Conservation (phyloP, 805 yeast genomes). For the Kuraishia piskuri region DNA sequence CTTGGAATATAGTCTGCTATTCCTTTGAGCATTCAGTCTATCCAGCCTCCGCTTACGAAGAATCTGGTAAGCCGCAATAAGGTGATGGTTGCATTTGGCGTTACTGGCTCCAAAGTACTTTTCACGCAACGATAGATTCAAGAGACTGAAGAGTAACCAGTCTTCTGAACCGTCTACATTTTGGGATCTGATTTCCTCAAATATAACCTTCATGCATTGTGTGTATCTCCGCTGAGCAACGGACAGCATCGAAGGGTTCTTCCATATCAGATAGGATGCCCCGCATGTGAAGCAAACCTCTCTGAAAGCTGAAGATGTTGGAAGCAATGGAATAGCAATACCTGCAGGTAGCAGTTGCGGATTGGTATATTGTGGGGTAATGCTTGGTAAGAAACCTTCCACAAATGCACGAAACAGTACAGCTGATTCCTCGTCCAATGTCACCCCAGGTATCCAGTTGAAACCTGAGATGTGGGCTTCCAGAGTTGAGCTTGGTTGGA, state of each 20-base stretch:
- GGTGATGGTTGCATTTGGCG: slow-evolving; percentile 21
- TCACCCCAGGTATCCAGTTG: slow-evolving; percentile 10
- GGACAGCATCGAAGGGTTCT: slow-evolving; percentile 14
- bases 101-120: slow-evolving; percentile 20
- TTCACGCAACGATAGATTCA: slow-evolving; percentile 28
- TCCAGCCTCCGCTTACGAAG: slow-evolving; percentile 13
- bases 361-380: slow-evolving; percentile 25
- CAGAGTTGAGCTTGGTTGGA: not conserved
- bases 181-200: slow-evolving; percentile 13
- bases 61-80: slow-evolving; percentile 25
- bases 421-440: slow-evolving; percentile 9
- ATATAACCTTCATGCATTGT: slow-evolving; percentile 16
- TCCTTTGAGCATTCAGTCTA: not conserved
- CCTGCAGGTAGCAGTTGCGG: slow-evolving; percentile 25
- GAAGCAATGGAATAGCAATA: slow-evolving; percentile 22
- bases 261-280: slow-evolving; percentile 25
- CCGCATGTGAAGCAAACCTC: slow-evolving; percentile 32
- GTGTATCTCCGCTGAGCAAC: slow-evolving; percentile 16
- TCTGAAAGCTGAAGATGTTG: slow-evolving; percentile 18
- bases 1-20: not conserved
- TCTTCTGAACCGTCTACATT: slow-evolving; percentile 17
- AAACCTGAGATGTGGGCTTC: slow-evolving; percentile 1
- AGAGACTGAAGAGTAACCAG: slow-evolving; percentile 36
- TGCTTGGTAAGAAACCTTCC: slow-evolving; percentile 23
- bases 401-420: slow-evolving; percentile 18